These are phyloP conservation scores for Cordyceps fumosorosea DNA, from an alignment of 2,329 filamentous ascomycete genomes.

Conservation along the genomic window DNA sequence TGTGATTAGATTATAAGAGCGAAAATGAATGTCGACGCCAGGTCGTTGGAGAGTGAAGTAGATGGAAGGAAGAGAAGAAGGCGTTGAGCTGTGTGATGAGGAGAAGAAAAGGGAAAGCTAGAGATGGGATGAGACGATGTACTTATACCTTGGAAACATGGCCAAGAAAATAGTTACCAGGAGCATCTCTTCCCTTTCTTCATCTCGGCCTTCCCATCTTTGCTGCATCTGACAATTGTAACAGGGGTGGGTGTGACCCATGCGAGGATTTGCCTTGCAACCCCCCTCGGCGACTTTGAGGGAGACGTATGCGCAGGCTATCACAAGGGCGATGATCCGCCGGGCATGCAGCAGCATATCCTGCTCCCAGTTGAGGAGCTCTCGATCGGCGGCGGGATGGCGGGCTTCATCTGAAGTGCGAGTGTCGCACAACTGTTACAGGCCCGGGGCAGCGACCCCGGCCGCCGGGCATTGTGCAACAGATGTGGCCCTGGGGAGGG, in stretches of 20 bases:
- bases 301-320: no score
- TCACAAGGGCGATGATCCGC: no score
- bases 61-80: neutral
- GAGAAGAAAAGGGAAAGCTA: neutral
- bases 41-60: neutral
- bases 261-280: no score
- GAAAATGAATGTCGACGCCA: slow-evolving; percentile 6
- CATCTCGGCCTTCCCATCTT: neutral
- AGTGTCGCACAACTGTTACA: neutral
- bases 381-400: neutral
- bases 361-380: neutral
- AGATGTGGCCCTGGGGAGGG: neutral
- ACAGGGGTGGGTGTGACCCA: no score
- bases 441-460: neutral
- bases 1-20: neutral
- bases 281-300: no score
- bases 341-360: neutral
- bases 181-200: neutral
- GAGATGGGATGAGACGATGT: neutral
- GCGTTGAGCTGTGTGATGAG: slow-evolving; percentile 7
- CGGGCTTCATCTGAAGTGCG: neutral
- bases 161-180: neutral
- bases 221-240: no score
- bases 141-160: neutral
- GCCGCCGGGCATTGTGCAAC: neutral